These are phyloP conservation scores for Kwoniella heveanensis DNA, from an alignment of 768 basidiomycete genomes.

Conservation along the genomic window DNA sequence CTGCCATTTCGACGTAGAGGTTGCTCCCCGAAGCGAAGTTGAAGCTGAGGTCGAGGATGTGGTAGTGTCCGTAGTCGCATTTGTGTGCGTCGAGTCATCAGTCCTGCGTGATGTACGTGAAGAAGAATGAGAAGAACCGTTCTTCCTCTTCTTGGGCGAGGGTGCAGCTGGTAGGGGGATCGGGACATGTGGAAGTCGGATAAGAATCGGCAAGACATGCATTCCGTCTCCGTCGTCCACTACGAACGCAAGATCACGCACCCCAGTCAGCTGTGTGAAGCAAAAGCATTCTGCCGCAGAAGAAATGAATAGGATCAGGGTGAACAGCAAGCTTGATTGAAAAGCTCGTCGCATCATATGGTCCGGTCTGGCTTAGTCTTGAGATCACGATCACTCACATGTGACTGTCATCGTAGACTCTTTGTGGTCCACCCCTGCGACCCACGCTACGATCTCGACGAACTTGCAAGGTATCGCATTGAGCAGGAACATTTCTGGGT, in stretches of 20 bases:
- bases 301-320: not conserved
- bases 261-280: not conserved
- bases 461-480: slow-evolving; percentile 41
- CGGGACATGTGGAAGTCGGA: slow-evolving; percentile 20
- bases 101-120: not conserved
- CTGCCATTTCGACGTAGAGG: not conserved
- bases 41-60: not conserved
- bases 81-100: too few relatives aligned
- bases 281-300: too few relatives aligned
- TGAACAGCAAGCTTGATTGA: too few relatives aligned
- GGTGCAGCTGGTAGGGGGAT: not conserved
- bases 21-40: too few relatives aligned
- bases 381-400: slow-evolving; percentile 15
- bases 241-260: slow-evolving; percentile 3
- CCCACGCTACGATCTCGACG: slow-evolving; percentile 49
- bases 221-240: slow-evolving; percentile 51
- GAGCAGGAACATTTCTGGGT: slow-evolving; percentile 48
- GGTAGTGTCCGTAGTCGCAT: not conserved
- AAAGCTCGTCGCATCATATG: too few relatives aligned
- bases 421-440: slow-evolving; percentile 44
- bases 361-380: not conserved
- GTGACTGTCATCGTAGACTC: slow-evolving; percentile 37
- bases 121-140: not conserved
- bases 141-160: not conserved
- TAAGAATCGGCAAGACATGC: slow-evolving; percentile 29